Evolutionary conservation across 371 early-diverging fungal species (phyloP), one percentile per base, ranked within the genome.

Genomic region (Gilbertella persicaria): DNA sequence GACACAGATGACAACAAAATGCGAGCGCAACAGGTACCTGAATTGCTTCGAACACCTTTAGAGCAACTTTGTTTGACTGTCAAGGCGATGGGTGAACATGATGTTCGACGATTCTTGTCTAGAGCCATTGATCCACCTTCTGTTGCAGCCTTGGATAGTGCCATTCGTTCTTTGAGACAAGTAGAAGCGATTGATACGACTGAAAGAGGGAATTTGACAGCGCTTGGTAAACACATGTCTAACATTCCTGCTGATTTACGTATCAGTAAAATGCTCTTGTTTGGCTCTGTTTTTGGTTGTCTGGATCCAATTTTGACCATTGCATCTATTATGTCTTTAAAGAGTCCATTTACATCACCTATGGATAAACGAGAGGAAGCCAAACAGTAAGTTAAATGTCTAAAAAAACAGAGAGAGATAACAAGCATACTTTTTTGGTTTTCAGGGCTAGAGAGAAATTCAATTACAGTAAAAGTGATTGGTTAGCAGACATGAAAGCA

Each of bases 181-280:
- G 82, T 84, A 24, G 78, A 71, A 39, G 91, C 91, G 0, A 62
- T 88, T 46, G 79, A 80, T 54, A 55, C 65, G 2, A 60, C 57
- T 0, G 59, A 74, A 1, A 37, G 52, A 19, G 85, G 79, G 3
- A 70, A 79, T 16, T 57, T 98, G 57, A 97, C 97, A 7, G 86
- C 94, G 0, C 78, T 97, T 2, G 99, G 99, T 13, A 82, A 78
- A 42, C 92, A 92, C 51, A 83, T 98, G 77, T 91, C 92, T 2
- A 78, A 83, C 25, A 80, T 96, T 59, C 96, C 97, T 2, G 87
- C 96, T n/a, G 93, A 95, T 65, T 75, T 96, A 14, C 78, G 86
- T 43, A 83, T 95, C 20, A 93, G 93, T 59, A 97, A 95, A 67
- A 82, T 96, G 71, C 69, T 97, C 19, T 61, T 97, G 33, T 84